Percentiles rank a stretch among this genome's conserved stretches.
Conservation (phyloP, 192 early-diverging fungal species). For the Coemansia sp. region DNA sequence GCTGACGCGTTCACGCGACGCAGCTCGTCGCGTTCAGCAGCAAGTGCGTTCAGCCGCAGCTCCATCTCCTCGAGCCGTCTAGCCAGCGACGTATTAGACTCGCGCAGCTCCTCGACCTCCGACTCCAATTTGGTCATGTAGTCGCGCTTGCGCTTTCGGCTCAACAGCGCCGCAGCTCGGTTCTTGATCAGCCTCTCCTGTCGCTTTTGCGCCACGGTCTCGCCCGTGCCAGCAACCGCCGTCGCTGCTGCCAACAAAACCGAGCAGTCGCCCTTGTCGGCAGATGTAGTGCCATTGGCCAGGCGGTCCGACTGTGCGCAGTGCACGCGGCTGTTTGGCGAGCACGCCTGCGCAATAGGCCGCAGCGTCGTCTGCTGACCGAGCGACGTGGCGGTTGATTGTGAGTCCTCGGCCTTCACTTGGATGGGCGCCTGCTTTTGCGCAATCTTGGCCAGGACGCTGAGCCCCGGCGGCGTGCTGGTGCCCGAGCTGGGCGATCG, state of each 20-base stretch:
- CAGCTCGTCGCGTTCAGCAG: constrained; percentile 56
- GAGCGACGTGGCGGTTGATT: neutral
- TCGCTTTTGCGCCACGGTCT: constrained; percentile 64
- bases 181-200: constrained; percentile 93
- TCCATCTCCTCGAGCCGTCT: constrained; percentile 61
- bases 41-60: constrained; percentile 46
- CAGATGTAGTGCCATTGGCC: neutral
- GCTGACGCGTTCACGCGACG: constrained; percentile 22
- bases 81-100: constrained; percentile 63
- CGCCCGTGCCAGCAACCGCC: neutral
- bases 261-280: neutral
- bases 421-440: constrained; percentile 40
- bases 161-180: constrained; percentile 83
- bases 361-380: constrained; percentile 4
- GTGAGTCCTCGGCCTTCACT: constrained; percentile 8
- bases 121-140: constrained; percentile 77
- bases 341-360: constrained; percentile 25
- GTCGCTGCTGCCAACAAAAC: neutral
- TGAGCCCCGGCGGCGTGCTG: constrained; percentile 38
- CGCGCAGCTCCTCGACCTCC: constrained; percentile 67
- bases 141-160: constrained; percentile 89
- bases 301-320: neutral
- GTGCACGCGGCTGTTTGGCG: constrained; percentile 7
- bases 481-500: constrained; percentile 18
- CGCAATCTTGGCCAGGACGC: constrained; percentile 45